These are phyloP conservation scores for Ceratobasidium sp. DNA, from an alignment of 1,284 basidiomycete species.

Conservation along the genomic window DNA sequence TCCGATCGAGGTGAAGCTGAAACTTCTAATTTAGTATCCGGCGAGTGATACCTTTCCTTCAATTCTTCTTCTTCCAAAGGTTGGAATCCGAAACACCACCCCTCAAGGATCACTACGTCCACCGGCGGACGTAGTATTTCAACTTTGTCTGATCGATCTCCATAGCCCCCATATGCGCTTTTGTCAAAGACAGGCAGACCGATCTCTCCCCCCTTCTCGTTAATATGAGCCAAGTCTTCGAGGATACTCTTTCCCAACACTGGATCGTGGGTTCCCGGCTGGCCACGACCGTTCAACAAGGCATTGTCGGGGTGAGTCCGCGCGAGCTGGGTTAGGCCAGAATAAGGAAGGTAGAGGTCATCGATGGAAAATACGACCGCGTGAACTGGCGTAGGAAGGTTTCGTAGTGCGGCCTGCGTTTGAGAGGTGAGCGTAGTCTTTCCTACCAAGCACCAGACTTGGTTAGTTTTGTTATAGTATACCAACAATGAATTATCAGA, in stretches of 20 bases:
- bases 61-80: slow-evolving; percentile 62
- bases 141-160: slow-evolving; percentile 72
- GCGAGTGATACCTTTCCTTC: slow-evolving; percentile 46
- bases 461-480: not conserved
- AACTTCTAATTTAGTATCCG: not conserved
- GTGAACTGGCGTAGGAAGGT: slow-evolving; percentile 60
- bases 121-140: slow-evolving; percentile 55
- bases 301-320: slow-evolving; percentile 62
- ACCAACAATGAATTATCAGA: slow-evolving; percentile 52
- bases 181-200: slow-evolving; percentile 88
- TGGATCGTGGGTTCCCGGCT: slow-evolving; percentile 88
- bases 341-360: slow-evolving; percentile 83
- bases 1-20: not conserved
- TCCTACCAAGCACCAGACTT: not conserved
- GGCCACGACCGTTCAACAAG: slow-evolving; percentile 79
- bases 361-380: slow-evolving; percentile 80
- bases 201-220: slow-evolving; percentile 52
- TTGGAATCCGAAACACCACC: slow-evolving; percentile 81
- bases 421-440: slow-evolving; percentile 54
- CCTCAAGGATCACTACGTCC: slow-evolving; percentile 89
- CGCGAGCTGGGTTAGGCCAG: slow-evolving; percentile 63
- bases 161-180: slow-evolving; percentile 76
- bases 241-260: slow-evolving; percentile 65
- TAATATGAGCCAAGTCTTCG: slow-evolving; percentile 58
- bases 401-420: slow-evolving; percentile 51